These are phyloP conservation scores for Phytophthora uliginosa DNA, from an alignment of 352 stramenopile genomes.

Conservation along the genomic window DNA sequence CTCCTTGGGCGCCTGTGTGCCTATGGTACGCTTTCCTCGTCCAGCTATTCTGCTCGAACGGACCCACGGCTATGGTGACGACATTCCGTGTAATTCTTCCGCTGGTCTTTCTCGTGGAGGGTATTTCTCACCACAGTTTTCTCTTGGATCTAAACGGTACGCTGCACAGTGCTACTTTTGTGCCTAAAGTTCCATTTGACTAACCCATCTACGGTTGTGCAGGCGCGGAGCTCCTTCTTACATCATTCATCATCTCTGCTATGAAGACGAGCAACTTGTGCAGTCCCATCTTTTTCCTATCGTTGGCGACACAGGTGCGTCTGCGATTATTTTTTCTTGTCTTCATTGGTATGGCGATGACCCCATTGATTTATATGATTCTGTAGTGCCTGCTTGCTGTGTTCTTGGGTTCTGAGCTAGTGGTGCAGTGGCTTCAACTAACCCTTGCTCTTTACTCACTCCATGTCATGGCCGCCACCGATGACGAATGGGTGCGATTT, in stretches of 20 bases:
- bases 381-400: conserved; percentile 80
- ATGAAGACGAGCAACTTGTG: conserved; percentile 89
- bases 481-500: conserved; percentile 81
- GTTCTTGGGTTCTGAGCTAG: conserved; percentile 82
- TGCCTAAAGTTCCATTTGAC: not conserved
- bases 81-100: conserved; percentile 88
- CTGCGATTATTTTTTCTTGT: not conserved
- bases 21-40: conserved; percentile 93
- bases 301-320: conserved; percentile 77
- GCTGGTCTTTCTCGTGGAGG: conserved; percentile 88
- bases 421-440: conserved; percentile 90
- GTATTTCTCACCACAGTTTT: conserved; percentile 91
- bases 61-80: conserved; percentile 86
- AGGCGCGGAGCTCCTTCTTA: conserved; percentile 86
- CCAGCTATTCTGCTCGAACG: conserved; percentile 89
- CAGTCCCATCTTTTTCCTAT: conserved; percentile 88
- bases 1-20: conserved; percentile 89
- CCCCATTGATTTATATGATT: not conserved
- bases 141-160: conserved; percentile 91
- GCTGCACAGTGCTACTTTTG: conserved; percentile 4
- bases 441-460: conserved; percentile 87
- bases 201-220: conserved; percentile 9
- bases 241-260: conserved; percentile 89
- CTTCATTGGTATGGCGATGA: not conserved
- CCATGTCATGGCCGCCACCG: conserved; percentile 74